phyloP scores from a whole-genome alignment of 148 eudicot genomes.

The Dianthus caryophyllus region DNA sequence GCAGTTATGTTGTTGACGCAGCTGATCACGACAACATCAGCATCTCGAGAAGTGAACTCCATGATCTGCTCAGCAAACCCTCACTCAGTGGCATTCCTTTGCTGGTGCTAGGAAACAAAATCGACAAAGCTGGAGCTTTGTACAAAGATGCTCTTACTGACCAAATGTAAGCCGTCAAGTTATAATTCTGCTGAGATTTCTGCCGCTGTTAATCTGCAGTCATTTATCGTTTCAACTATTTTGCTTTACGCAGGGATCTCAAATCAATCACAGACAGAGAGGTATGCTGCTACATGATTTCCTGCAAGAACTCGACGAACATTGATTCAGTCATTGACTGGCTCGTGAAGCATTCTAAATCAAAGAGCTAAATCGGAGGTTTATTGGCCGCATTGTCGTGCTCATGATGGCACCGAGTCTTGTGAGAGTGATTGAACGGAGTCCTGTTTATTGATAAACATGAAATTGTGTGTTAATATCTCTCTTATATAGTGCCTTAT shows the following conservation, averaged over 20 bases:
- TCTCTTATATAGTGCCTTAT: constrained; percentile 24
- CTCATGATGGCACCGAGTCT: constrained; percentile 13
- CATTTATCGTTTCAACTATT: background rate
- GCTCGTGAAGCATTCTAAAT: constrained; percentile 97
- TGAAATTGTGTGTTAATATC: constrained; percentile 27
- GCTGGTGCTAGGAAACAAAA: constrained; percentile 92
- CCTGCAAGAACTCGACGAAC: constrained; percentile 98
- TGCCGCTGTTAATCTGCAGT: background rate
- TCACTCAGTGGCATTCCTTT: constrained; percentile 87
- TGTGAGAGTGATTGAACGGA: constrained; percentile 5
- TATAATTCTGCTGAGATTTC: background rate
- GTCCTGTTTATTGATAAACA: constrained; percentile 13
- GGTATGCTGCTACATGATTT: constrained; percentile 98
- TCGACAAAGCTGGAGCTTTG: constrained; percentile 77
- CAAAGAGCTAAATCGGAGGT: constrained; percentile 54
- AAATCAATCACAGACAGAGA: constrained; percentile 87
- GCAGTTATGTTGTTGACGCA: constrained; percentile 96
- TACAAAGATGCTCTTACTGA: constrained; percentile 73
- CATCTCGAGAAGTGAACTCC: constrained; percentile 85
- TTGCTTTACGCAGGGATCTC: constrained; percentile 59
- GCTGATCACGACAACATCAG: constrained; percentile 91
- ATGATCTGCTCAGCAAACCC: constrained; percentile 81
- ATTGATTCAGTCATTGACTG: constrained; percentile 89
- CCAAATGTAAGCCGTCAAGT: constrained; percentile 66
- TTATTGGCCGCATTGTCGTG: constrained; percentile 25